Conservation (phyloP, 208 protist genomes). For the Willaertia magna region DNA sequence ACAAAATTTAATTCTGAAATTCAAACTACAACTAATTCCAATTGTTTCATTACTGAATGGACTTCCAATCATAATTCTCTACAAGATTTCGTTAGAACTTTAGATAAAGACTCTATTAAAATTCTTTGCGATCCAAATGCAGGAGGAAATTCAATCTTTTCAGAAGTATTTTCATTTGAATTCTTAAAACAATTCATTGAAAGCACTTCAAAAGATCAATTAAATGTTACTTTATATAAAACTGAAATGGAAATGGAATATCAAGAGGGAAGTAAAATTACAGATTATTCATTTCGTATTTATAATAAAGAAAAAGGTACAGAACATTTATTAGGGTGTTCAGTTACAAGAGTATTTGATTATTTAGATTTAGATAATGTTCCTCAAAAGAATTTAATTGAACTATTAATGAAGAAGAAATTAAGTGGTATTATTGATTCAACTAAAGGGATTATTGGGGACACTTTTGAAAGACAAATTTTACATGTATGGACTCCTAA, state of each 20-base stretch:
- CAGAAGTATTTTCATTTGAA: slow-evolving; percentile 36
- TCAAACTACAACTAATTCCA: too few species aligned
- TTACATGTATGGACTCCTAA: slow-evolving; percentile 29
- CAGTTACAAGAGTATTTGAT: slow-evolving; percentile 35
- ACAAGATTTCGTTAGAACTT: too few species aligned
- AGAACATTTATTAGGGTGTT: slow-evolving; percentile 24
- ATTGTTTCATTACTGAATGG: too few species aligned
- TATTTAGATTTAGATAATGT: slow-evolving; percentile 7
- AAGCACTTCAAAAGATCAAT: background rate
- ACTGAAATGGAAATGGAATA: slow-evolving; percentile 45
- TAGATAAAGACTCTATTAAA: background rate
- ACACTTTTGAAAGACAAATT: slow-evolving; percentile 41
- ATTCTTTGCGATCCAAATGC: slow-evolving; percentile 35
- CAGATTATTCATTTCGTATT: slow-evolving; percentile 33
- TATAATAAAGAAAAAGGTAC: background rate
- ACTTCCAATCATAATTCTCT: too few species aligned
- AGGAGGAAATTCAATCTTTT: slow-evolving; percentile 35
- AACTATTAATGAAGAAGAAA: slow-evolving; percentile 34
- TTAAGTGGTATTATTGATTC: slow-evolving; percentile 33
- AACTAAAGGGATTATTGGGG: background rate
- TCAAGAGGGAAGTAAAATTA: slow-evolving; percentile 28
- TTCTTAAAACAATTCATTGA: slow-evolving; percentile 19
- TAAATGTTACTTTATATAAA: slow-evolving; percentile 12
- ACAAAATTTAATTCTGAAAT: too few species aligned
- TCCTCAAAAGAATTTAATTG: slow-evolving; percentile 22